Evolutionary conservation across 164 flowering plant genomes (phyloP).

Genomic region (Annona cherimola): DNA sequence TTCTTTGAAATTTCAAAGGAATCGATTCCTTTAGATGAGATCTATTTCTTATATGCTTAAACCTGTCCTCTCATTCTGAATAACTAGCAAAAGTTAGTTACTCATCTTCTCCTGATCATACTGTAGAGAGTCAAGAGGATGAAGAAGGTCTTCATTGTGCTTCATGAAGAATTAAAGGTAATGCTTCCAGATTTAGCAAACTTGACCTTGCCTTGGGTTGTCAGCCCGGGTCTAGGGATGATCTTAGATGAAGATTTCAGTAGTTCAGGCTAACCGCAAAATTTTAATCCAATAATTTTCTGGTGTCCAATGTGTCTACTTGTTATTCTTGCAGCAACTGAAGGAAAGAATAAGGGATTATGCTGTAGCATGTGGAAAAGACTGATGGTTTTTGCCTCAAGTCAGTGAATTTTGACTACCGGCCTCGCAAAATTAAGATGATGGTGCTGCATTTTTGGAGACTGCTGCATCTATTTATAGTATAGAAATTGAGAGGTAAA

Average conservation of each 20-base stretch:
- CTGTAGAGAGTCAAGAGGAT: slow-evolving; percentile 73
- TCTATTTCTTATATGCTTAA: too few relatives aligned
- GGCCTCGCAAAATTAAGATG: too few relatives aligned
- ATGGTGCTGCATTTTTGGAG: too few relatives aligned
- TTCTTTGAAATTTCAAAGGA: too few relatives aligned
- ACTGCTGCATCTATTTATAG: too few relatives aligned
- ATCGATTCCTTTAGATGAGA: too few relatives aligned
- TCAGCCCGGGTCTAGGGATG: not conserved
- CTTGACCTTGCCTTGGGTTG: not conserved
- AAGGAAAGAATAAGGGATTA: slow-evolving; percentile 17
- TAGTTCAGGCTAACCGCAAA: not conserved
- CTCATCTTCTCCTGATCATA: not conserved
- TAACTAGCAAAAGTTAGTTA: not conserved
- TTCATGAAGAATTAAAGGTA: slow-evolving; percentile 83
- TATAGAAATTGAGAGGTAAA: too few relatives aligned
- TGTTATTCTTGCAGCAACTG: slow-evolving; percentile 11
- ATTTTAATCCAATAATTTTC: not conserved
- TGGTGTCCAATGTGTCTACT: not conserved
- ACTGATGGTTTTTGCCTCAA: not conserved
- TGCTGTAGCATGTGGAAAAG: slow-evolving; percentile 10
- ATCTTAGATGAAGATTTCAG: not conserved
- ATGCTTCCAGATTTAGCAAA: not conserved
- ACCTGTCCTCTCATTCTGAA: too few relatives aligned
- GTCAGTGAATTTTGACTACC: too few relatives aligned
- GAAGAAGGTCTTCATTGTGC: slow-evolving; percentile 74